Base-by-base conservation (phyloP, 164 flowering plant genomes). In the Dillenia turbinata region DNA sequence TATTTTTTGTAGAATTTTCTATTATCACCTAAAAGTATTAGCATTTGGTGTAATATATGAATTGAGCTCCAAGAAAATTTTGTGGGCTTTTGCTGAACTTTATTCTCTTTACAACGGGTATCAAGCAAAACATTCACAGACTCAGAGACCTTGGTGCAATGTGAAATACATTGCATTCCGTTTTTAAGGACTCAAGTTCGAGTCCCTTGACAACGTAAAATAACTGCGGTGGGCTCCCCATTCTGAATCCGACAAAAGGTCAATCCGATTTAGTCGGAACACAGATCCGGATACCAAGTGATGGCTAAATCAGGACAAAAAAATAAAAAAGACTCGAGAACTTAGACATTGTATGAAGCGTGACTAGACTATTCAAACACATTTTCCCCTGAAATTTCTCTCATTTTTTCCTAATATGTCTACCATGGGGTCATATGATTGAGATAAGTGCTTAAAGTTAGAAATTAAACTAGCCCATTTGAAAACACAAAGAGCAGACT, bases 111-210 rank as follows among this genome's bases (percentile, higher is more conserved):
- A 80, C 92, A 87, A 60, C 88, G 95, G 19, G 93, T 83, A 66
- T 84, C 93, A 50, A 91, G 88, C 74, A 91, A 74, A 59, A 91
- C 47, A 61, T 88, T 91, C 97, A 91, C 84, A 6, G 93, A 69
- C 46, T 88, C 91, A 0, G n/a, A n/a, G n/a, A n/a, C n/a, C n/a
- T n/a, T n/a, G n/a, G n/a, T n/a, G n/a, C n/a, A n/a, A n/a, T n/a
- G n/a, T n/a, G n/a, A n/a, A n/a, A n/a, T n/a, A n/a, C n/a, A n/a
- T n/a, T n/a, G n/a, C n/a, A n/a, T n/a, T n/a, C n/a, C n/a, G n/a
- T n/a, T n/a, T n/a, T n/a, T n/a, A n/a, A n/a, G n/a, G n/a, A n/a
- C n/a, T n/a, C n/a, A n/a, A n/a, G n/a, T n/a, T n/a, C n/a, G n/a
- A n/a, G n/a, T n/a, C n/a, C n/a, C n/a, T n/a, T n/a, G n/a, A n/a